Base-by-base conservation (phyloP, 2,329 filamentous ascomycete genomes). In the Claviceps sp. region DNA sequence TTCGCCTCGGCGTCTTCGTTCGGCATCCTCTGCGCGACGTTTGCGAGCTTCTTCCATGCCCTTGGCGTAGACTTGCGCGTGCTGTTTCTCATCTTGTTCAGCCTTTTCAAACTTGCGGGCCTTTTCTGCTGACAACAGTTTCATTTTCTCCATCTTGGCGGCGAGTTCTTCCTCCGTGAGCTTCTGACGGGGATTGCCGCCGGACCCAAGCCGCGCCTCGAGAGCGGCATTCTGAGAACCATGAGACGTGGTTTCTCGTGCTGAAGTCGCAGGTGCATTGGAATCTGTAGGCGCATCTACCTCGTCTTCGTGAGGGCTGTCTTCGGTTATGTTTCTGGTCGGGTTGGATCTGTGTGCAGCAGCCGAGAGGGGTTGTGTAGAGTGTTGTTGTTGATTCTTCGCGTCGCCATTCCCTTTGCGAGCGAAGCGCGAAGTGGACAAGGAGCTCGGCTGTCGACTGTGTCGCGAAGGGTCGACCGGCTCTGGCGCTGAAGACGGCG, bases 131-230 rank as follows among this genome's bases (percentile, higher is more conserved):
- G 73, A 71, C 0, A 79, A 62, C 8, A 82, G 70, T 52, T 78
- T 78, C 75, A 81, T 81, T 61, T 76, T 68, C 58, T 76, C 76
- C 74, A 83, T 79, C 61, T 80, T 81, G 54, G 69, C 73, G 0
- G 76, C 70, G 4, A 83, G 72, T 64, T 84, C 76, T 1, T 68
- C 65, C 0, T 83, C 78, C 0, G 78, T 81, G 30, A 81, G 72
- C 64, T 82, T 82, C 24, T 74, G 74, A 11, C 78, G 76, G 24
- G 78, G 78, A 65, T 80, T 81, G 13, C 72, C 74, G 54, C 78
- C 78, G 1, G 77, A 80, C 51, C 69, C 67, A 10, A 76, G 61
- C 10, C 78, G 77, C 8, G 67, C 60, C 45, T 70, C 65, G 5
- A 60, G 60, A 39, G 67, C 64, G 13, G 66, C 62, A 49, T 64